Percentiles rank a stretch among this genome's conserved stretches.
These are phyloP conservation scores for Trichoderma harzianum DNA, from an alignment of 2,329 filamentous ascomycete species.

Conservation along the genomic window DNA sequence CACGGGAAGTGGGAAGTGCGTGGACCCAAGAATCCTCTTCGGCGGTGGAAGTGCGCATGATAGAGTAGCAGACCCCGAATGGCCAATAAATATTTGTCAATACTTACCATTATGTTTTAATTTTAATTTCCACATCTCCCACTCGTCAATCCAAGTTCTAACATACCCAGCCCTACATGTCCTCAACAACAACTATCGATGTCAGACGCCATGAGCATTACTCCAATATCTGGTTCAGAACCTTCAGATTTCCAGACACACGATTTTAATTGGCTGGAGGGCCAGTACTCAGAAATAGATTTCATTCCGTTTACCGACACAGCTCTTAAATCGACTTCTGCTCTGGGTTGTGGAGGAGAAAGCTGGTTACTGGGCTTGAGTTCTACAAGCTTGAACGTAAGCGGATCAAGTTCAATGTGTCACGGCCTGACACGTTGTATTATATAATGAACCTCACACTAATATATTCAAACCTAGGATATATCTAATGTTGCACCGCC, in stretches of 20 bases:
- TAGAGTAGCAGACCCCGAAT: not conserved
- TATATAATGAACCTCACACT: not conserved
- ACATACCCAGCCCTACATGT: not conserved
- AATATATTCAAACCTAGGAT: not conserved
- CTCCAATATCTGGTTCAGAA: not conserved
- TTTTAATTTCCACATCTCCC: not conserved
- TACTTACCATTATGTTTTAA: not conserved
- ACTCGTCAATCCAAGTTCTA: not conserved
- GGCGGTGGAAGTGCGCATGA: not conserved
- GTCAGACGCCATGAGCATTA: not conserved
- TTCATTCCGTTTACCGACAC: not conserved
- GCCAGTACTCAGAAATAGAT: not conserved
- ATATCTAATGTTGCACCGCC: not conserved
- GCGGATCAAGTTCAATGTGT: not conserved
- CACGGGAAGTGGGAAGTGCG: not conserved
- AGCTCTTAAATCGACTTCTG: not conserved
- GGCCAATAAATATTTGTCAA: not conserved
- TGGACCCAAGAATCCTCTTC: not conserved
- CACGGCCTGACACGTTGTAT: too few species aligned
- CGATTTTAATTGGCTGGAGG: not conserved
- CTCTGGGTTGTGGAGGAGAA: not conserved
- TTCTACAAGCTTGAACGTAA: not conserved
- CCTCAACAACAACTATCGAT: not conserved
- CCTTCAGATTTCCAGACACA: not conserved
- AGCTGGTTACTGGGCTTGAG: not conserved